Evolutionary conservation across 306 rosid genomes (phyloP), one percentile per base, ranked within the genome.

Genomic region (Vachellia collinsii): DNA sequence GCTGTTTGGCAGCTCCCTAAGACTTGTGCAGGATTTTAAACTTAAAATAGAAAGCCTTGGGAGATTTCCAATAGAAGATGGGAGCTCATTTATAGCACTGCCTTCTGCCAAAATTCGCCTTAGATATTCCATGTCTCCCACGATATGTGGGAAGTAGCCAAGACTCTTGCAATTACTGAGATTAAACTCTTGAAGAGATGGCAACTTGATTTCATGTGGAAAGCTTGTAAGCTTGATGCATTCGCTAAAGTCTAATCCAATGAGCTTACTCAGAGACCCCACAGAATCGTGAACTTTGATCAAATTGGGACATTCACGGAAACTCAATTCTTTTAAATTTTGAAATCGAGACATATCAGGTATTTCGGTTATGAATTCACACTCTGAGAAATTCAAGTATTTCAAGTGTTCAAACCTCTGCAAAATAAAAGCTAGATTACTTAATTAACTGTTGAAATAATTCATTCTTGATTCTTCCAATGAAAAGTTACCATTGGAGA

Each of bases 51-150:
- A 20, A 77, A 73, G 82, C 3, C 74, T 41, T 7, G 3, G 13
- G 25, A 78, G 72, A 37, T 73, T 78, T 67, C 46, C 13, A 56
- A 83, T 10, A 11, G 77, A 83, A 16, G 48, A 3, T 3, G 83
- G 86, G 1, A 79, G 23, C 20, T 61, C 6, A 20, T 76, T 2
- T 34, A 84, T 70, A 0, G 59, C 36, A 19, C 66, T 64, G 9
- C n/a, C 9, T 10, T 59, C 37, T 11, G 38, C 66, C 23, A 3
- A 3, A 4, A 4, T 11, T 3, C 5, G 0, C 38, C 0, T 23
- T 1, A 59, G 7, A 23, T 7, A 3, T 23, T 59, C 66, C 84
- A 84, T 84, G 22, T 70, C 3, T 10, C 70, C 1, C 17, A 0
- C 5, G 4, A 80, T 43, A 1, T 70, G 56, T 6, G 87, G 84